These are phyloP conservation scores for Capsella bursapastoris DNA, from an alignment of 345 rosid species.

Conservation along the genomic window DNA sequence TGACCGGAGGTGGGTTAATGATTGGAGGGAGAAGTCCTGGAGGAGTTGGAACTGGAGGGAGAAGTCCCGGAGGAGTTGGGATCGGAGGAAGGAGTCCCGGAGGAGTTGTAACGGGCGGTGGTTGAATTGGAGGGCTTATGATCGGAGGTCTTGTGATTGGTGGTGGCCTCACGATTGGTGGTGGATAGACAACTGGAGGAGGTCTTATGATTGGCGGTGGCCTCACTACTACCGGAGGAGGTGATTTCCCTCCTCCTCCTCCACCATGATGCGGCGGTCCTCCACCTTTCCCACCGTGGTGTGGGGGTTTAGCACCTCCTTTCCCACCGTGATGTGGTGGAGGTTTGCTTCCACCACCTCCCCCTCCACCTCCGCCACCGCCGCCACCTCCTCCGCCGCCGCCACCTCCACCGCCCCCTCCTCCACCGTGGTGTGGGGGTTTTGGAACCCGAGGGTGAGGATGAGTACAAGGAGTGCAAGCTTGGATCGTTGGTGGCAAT, in stretches of 20 bases:
- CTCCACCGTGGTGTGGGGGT: slow-evolving; percentile 64
- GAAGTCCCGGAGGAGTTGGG: slow-evolving; percentile 36
- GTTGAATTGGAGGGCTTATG: slow-evolving; percentile 44
- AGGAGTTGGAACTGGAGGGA: slow-evolving; percentile 44
- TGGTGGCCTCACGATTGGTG: slow-evolving; percentile 50
- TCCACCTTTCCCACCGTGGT: slow-evolving; percentile 42
- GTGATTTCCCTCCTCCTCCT: slow-evolving; percentile 33
- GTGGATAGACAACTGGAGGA: slow-evolving; percentile 52
- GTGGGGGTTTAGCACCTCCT: slow-evolving; percentile 42
- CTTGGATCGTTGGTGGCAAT: slow-evolving; percentile 58
- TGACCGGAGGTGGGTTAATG: slow-evolving; percentile 47
- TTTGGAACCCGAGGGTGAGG: slow-evolving; percentile 55
- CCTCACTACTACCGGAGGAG: slow-evolving; percentile 50
- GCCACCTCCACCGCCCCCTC: slow-evolving; percentile 20
- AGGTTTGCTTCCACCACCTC: slow-evolving; percentile 27
- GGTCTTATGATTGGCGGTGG: slow-evolving; percentile 45
- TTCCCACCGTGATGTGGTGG: slow-evolving; percentile 66
- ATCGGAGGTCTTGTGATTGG: slow-evolving; percentile 42
- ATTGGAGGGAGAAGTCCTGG: slow-evolving; percentile 52
- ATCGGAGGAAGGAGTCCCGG: slow-evolving; percentile 45
- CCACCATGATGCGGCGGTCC: slow-evolving; percentile 33
- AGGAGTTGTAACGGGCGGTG: slow-evolving; percentile 50
- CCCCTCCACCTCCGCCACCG: slow-evolving; percentile 9
- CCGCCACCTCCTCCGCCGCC: neutral
- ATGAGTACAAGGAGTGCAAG: slow-evolving; percentile 61